These are phyloP conservation scores for Solanum pimpinellifolium DNA, from an alignment of 257 asterid genomes.

Conservation along the genomic window DNA sequence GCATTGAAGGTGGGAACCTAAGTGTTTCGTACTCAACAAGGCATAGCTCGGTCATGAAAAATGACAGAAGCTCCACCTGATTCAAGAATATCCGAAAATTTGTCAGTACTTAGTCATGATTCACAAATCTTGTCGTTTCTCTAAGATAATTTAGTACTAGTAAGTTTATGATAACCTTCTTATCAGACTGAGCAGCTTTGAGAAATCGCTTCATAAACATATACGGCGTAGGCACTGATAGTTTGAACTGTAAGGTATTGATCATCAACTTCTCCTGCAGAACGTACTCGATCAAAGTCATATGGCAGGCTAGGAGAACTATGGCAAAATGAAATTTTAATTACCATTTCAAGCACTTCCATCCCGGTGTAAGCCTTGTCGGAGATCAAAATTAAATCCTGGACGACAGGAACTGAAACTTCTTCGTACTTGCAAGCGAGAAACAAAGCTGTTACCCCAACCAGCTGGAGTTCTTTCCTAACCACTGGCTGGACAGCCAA, in stretches of 20 bases:
- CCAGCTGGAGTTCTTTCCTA: slow-evolving; percentile 83
- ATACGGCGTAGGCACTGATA: slow-evolving; percentile 68
- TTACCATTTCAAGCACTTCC: slow-evolving; percentile 79
- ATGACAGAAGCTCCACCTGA: slow-evolving; percentile 71
- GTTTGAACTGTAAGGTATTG: slow-evolving; percentile 66
- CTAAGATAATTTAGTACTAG: neutral
- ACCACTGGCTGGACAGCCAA: slow-evolving; percentile 39
- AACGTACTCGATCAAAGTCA: neutral
- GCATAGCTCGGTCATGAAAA: slow-evolving; percentile 69
- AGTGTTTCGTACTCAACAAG: slow-evolving; percentile 79
- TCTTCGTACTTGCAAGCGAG: slow-evolving; percentile 96
- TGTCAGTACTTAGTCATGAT: neutral
- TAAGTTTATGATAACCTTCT: slow-evolving; percentile 27
- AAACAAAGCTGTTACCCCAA: slow-evolving; percentile 85
- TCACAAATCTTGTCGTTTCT: neutral
- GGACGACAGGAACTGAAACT: slow-evolving; percentile 79
- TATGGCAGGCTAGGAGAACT: neutral
- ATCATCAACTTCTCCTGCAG: slow-evolving; percentile 74
- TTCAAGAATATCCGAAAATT: neutral
- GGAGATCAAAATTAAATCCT: slow-evolving; percentile 69
- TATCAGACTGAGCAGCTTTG: slow-evolving; percentile 73
- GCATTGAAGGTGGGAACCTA: slow-evolving; percentile 55
- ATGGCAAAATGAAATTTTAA: neutral
- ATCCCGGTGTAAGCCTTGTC: slow-evolving; percentile 69
- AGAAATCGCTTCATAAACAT: slow-evolving; percentile 79